Evolutionary conservation across 768 basidiomycete species (phyloP).

Genomic region (Mycena haematopus): DNA sequence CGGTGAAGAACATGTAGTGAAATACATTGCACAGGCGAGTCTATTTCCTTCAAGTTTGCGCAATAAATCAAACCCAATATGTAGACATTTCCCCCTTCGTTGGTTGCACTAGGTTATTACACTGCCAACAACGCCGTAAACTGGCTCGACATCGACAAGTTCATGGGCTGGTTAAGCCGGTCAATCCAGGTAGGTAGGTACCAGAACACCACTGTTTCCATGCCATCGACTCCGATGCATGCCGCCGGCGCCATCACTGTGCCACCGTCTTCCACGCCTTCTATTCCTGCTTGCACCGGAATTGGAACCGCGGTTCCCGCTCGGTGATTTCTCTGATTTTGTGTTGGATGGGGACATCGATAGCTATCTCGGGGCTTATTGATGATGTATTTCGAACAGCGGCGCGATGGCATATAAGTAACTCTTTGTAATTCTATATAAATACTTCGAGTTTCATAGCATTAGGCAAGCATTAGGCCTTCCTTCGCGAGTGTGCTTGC

Average conservation of each 20-base stretch:
- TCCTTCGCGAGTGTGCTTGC: no score
- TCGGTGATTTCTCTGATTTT: no score
- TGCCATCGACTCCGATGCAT: constrained; percentile 3
- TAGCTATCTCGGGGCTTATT: no score
- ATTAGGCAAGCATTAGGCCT: no score
- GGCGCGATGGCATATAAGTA: no score
- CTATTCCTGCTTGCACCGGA: not conserved
- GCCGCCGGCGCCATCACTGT: not conserved
- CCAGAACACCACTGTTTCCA: not conserved
- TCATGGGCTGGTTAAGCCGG: constrained; percentile 9
- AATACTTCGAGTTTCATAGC: no score
- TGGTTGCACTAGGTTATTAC: constrained; percentile 9
- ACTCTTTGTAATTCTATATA: no score
- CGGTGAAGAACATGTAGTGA: constrained; percentile 1
- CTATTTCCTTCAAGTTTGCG: not conserved
- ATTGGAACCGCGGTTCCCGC: no score
- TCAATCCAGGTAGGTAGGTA: no score
- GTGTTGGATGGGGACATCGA: no score
- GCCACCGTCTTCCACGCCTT: not conserved
- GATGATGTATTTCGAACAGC: no score
- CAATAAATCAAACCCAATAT: not conserved
- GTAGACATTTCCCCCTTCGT: constrained; percentile 3
- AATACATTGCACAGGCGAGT: constrained; percentile 2
- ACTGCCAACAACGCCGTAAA: constrained; percentile 2
- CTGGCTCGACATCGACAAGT: constrained; percentile 17